Conservation (phyloP, 352 stramenopile species). For the Albugo laibachii region DNA sequence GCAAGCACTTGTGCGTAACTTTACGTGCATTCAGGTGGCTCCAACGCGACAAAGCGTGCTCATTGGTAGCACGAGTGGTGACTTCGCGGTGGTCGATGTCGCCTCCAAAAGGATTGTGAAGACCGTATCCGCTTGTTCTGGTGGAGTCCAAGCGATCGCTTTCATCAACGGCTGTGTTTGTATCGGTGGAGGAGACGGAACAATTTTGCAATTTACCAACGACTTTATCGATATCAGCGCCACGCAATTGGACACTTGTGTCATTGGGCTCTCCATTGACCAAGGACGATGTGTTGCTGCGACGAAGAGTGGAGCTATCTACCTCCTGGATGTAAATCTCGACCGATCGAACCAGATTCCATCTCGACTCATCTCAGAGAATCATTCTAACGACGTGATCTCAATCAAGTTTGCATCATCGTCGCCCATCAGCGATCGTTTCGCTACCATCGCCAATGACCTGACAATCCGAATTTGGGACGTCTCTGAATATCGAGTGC, state of each 20-base stretch:
- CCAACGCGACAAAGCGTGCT: slow-evolving; percentile 65
- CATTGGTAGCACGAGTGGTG: slow-evolving; percentile 68
- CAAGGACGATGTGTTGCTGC: slow-evolving; percentile 45
- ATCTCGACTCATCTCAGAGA: slow-evolving; percentile 37
- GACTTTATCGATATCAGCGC: slow-evolving; percentile 55
- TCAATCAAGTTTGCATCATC: slow-evolving; percentile 46
- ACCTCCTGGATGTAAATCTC: slow-evolving; percentile 24
- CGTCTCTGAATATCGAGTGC: slow-evolving; percentile 66
- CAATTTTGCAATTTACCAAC: slow-evolving; percentile 52
- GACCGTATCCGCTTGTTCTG: slow-evolving; percentile 58
- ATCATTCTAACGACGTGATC: slow-evolving; percentile 56
- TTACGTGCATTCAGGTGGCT: slow-evolving; percentile 67
- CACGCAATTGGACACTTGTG: slow-evolving; percentile 34
- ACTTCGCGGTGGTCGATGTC: slow-evolving; percentile 69
- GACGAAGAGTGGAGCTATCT: slow-evolving; percentile 62
- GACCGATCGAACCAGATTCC: background rate
- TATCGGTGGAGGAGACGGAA: slow-evolving; percentile 71
- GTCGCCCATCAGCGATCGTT: slow-evolving; percentile 56
- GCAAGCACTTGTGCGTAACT: slow-evolving; percentile 56
- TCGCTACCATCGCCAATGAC: slow-evolving; percentile 77
- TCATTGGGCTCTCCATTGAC: slow-evolving; percentile 20
- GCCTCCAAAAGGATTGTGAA: slow-evolving; percentile 47
- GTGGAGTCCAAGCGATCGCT: slow-evolving; percentile 44
- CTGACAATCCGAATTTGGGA: slow-evolving; percentile 82
- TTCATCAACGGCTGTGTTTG: slow-evolving; percentile 34